Evolutionary conservation across 345 rosid genomes (phyloP), one percentile per base, ranked within the genome.

Genomic region (Odontarrhena argentea): DNA sequence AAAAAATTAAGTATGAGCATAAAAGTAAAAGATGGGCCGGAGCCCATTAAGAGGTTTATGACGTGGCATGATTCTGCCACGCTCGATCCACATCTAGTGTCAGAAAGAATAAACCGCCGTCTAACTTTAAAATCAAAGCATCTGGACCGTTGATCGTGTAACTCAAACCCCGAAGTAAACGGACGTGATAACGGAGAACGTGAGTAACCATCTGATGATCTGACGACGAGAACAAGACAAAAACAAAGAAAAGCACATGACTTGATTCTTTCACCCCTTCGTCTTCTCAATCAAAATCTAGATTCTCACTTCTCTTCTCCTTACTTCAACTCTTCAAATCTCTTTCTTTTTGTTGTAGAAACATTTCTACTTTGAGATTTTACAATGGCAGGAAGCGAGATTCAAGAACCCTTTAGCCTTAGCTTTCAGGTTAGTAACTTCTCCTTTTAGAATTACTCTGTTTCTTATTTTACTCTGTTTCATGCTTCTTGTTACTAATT

Each of bases 321-420:
- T 43, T 42, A 7, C 52, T 44, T 66, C 55, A 8, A 44, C 15
- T 13, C 11, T 11, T 43, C 2, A 3, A 18, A 18, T 18, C 22
- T 18, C 22, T 18, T 18, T 18, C 22, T 18, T 18, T 18, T 18
- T 18, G 22, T 18, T 18, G 22, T 18, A 18, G 22, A 18, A 18
- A 18, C 22, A 18, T 18, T 18, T 18, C 22, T 18, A 18, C 22
- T 18, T 18, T 18, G 73, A 58, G 57, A 52, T 43, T 46, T 10
- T 60, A 55, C 35, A 70, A 88, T 88, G 97, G 84, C 87, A 15
- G 88, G 61, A 47, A 62, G 84, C 55, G 87, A 89, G 64, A 66
- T 81, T 64, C 81, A 84, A 78, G 92, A 88, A 4, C 81, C 96
- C n/a, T 78, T 74, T 62, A 52, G 71, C 70, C 54, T 85, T 71